phyloP scores from a whole-genome alignment of 345 rosid species.

The Populus euphratica region DNA sequence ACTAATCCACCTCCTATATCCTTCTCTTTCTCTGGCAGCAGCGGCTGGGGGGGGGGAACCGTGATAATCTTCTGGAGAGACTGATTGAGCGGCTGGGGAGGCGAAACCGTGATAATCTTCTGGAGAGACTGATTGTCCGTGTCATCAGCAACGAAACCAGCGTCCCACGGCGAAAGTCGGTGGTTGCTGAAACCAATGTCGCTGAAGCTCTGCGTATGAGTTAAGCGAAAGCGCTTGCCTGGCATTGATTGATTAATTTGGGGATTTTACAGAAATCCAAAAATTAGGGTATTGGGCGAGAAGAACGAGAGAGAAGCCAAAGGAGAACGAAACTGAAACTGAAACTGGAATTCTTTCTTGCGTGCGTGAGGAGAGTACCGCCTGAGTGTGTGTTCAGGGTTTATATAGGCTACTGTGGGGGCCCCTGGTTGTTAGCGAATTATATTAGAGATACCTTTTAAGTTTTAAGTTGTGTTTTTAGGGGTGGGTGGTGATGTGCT shows the following conservation, averaged over 20 bases:
- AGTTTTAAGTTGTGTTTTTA: background rate
- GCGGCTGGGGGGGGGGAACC: conserved; percentile 18
- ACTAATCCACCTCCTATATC: background rate
- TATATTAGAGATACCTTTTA: background rate
- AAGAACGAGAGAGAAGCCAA: background rate
- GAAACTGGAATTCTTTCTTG: background rate
- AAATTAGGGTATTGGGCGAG: background rate
- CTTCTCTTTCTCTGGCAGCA: conserved; percentile 6
- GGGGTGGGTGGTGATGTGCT: background rate
- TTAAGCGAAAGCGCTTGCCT: conserved; percentile 34
- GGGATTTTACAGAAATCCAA: too few species aligned
- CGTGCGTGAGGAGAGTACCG: background rate
- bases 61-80: conserved; percentile 21
- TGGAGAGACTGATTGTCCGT: conserved; percentile 2
- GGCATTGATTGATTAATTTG: conserved; percentile 17
- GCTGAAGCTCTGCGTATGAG: conserved; percentile 25
- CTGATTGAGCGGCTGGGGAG: conserved; percentile 8
- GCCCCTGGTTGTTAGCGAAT: background rate
- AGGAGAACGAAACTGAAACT: too few species aligned
- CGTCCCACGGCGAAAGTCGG: background rate
- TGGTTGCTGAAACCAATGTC: conserved; percentile 9
- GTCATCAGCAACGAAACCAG: background rate
- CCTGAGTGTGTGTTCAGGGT: background rate
- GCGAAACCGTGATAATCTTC: conserved; percentile 20
- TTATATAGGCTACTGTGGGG: conserved; percentile 32